Percentiles rank a stretch among this genome's conserved stretches.
Conservation (phyloP, 176 grass and related monocot species). For the Eleusine coracana region DNA sequence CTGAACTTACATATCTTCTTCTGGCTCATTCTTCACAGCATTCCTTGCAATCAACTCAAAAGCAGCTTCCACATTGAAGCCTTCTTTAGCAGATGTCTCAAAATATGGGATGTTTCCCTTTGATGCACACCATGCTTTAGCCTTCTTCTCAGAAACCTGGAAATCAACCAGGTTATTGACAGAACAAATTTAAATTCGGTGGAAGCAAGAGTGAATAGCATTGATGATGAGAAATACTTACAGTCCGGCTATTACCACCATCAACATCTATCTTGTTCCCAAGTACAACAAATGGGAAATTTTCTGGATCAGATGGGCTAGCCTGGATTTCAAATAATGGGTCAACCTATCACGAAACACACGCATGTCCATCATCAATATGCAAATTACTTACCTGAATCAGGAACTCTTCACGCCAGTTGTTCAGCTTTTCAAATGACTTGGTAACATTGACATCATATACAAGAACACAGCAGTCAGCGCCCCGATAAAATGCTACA, state of each 20-base stretch:
- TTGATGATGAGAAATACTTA: constrained; percentile 35
- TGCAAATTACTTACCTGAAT: constrained; percentile 60
- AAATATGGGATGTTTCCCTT: constrained; percentile 92
- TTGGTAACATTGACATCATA: constrained; percentile 96
- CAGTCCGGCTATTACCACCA: constrained; percentile 88
- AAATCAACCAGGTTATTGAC: constrained; percentile 14
- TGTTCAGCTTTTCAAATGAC: constrained; percentile 92
- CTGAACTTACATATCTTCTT: constrained; percentile 85
- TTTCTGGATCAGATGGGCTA: constrained; percentile 83
- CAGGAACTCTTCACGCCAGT: constrained; percentile 92
- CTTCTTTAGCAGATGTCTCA: constrained; percentile 96
- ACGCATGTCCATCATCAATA: neutral
- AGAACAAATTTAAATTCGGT: constrained; percentile 17
- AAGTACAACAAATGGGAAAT: constrained; percentile 93
- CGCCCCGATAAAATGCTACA: constrained; percentile 92
- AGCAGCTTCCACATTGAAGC: constrained; percentile 92
- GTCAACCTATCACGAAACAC: neutral
- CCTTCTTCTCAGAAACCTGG: constrained; percentile 93
- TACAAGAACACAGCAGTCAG: constrained; percentile 91
- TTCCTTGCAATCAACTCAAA: constrained; percentile 95
- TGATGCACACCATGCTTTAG: constrained; percentile 90
- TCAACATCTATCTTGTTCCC: constrained; percentile 94
- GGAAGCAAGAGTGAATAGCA: neutral
- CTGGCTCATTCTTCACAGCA: constrained; percentile 93
- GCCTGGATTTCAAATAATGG: constrained; percentile 55